Evolutionary conservation across 31 red algal species (phyloP), one percentile per base, ranked within the genome.

Genomic region (Odonthalia washingtoniensis): DNA sequence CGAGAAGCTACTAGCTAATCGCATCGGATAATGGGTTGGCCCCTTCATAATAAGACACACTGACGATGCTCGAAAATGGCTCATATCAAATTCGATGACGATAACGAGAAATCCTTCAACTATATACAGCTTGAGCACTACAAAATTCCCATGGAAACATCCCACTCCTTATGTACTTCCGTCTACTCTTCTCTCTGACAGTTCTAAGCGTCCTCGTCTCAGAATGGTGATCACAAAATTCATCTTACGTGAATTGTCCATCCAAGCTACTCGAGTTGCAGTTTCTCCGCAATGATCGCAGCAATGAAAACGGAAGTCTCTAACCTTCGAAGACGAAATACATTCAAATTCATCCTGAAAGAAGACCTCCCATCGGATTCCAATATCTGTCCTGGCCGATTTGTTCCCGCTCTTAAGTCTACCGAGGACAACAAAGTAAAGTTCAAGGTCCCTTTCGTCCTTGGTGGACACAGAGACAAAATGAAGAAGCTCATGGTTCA

Each of bases 401-500:
- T 91, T 42, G 57, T 70, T 32, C 3, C 78, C 28, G 49, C 80
- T 3, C 81, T 90, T 42, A 90, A 83, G 45, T 85, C 72, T 27
- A 78, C 80, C 18, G 32, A 91, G 2, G 77, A 5, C 32, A 72
- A 16, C 2, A 69, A 43, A 44, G n/a, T 62, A 1, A 90, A 91
- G 70, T 69, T 32, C 49, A 85, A 91, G 33, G 79, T 69, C 5
- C 62, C 72, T 64, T 91, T 69, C 30, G 80, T 85, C 0, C 69
- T 85, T 35, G 72, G 40, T 3, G n/a, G n/a, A n/a, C n/a, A n/a
- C n/a, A n/a, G n/a, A n/a, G n/a, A n/a, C n/a, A n/a, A n/a, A n/a
- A n/a, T 90, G 6, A 81, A 90, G 60, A 17, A 81, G 49, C 40
- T 82, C 44, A 78, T 85, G 80, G 80, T 79, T 31, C 89, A 84